phyloP scores from a whole-genome alignment of 1,284 basidiomycete species.

The Pascua guehoae region DNA sequence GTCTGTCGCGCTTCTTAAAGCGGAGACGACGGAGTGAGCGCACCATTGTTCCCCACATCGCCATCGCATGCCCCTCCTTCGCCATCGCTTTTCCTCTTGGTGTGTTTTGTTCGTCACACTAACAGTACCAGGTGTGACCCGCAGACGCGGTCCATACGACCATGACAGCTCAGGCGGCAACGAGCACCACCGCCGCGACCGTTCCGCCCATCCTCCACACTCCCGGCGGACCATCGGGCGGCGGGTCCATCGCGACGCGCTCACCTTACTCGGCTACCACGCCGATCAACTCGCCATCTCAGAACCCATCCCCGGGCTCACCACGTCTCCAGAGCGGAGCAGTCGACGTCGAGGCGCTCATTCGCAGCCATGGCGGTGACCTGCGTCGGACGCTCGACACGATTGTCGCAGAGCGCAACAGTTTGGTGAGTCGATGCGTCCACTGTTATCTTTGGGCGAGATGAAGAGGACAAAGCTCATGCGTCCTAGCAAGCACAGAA shows the following conservation, averaged over 20 bases:
- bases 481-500: conserved; percentile 64
- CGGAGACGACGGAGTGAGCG: no score
- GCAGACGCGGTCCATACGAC: not conserved
- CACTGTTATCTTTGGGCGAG: not conserved
- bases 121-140: conserved; percentile 4
- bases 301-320: conserved; percentile 17
- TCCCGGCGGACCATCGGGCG: conserved; percentile 5
- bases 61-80: not conserved
- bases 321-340: conserved; percentile 25
- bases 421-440: conserved; percentile 48
- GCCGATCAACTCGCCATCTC: conserved; percentile 10
- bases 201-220: conserved; percentile 11
- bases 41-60: not conserved
- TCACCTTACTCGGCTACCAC: conserved; percentile 4
- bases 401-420: conserved; percentile 70
- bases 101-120: not conserved
- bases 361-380: conserved; percentile 39
- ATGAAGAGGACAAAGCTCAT: not conserved
- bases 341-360: conserved; percentile 31
- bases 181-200: not conserved
- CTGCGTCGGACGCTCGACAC: conserved; percentile 65
- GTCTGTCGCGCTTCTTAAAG: no score
- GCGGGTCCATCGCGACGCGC: not conserved
- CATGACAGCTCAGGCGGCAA: conserved; percentile 3
- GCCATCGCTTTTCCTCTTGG: not conserved